A percentile compares a stretch with the other conserved stretches of the same genome.
These are phyloP conservation scores for Polytolypa hystricis DNA, from an alignment of 2,329 filamentous ascomycete species.

Conservation along the genomic window DNA sequence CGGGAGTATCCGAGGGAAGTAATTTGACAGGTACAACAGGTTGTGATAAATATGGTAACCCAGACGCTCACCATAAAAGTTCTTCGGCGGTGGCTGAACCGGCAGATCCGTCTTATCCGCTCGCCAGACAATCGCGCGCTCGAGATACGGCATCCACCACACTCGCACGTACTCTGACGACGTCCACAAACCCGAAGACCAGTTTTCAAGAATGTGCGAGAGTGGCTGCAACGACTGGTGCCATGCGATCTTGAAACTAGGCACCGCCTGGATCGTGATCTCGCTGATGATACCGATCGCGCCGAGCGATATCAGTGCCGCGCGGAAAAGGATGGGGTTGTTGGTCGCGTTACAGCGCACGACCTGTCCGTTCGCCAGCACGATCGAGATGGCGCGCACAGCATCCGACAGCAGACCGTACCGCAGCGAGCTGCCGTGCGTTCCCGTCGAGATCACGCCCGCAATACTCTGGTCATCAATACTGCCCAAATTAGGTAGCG, in stretches of 20 bases:
- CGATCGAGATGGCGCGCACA: slow-evolving; percentile 63
- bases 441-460: slow-evolving; percentile 84
- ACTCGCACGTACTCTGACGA: slow-evolving; percentile 80
- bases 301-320: slow-evolving; percentile 75
- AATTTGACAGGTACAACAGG: slow-evolving; percentile 69
- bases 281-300: slow-evolving; percentile 85
- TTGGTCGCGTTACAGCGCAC: slow-evolving; percentile 56
- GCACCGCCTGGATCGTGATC: slow-evolving; percentile 71
- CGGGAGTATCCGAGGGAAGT: slow-evolving; percentile 66
- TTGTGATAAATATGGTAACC: slow-evolving; percentile 91
- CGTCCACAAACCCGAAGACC: slow-evolving; percentile 68
- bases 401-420: slow-evolving; percentile 79
- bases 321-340: slow-evolving; percentile 73
- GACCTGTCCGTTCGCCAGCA: slow-evolving; percentile 67
- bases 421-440: slow-evolving; percentile 74
- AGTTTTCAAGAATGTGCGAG: slow-evolving; percentile 54
- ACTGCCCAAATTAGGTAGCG: slow-evolving; percentile 84
- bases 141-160: slow-evolving; percentile 95
- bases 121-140: slow-evolving; percentile 77
- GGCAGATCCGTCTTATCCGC: slow-evolving; percentile 65
- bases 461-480: slow-evolving; percentile 92
- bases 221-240: slow-evolving; percentile 66
- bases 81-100: slow-evolving; percentile 47
- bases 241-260: slow-evolving; percentile 79
- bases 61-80: slow-evolving; percentile 70